Evolutionary conservation across 768 basidiomycete genomes (phyloP), one percentile per base, ranked within the genome.

Genomic region (Hericium alpestre): DNA sequence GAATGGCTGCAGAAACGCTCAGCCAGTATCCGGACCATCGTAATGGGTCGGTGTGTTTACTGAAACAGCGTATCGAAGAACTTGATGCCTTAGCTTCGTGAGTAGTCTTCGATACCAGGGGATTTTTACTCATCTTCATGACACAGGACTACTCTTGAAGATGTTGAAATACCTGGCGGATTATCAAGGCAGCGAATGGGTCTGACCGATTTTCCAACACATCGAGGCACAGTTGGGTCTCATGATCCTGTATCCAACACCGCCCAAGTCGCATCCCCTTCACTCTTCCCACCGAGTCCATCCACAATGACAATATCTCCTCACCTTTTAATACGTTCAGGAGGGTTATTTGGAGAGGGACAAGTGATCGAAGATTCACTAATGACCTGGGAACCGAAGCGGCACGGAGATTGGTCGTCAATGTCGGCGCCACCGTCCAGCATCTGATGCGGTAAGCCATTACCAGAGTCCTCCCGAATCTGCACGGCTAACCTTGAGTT

Each of bases 341-440:
- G 20, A n/a, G 23, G 13, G 20, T 46, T 20, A n/a, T 32, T 32
- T 32, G 32, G 32, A 32, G 32, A 32, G 32, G 16, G 43, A 46
- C 49, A 3, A 12, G 72, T 20, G 64, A 71, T 73, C 57, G 81
- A 81, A 46, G 81, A 83, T 64, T 72, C 77, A 0, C 81, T 83
- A 63, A 82, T 82, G 80, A 76, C 76, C 60, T 84, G 82, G 81
- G 76, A 81, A 64, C 78, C 79, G 51, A 69, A 74, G 37, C 71
- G 74, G 38, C 70, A 62, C 52, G 59, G 49, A 40, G 22, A 57
- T 25, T 27, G 38, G 43, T 16, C 38, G 25, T 3, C 41, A 12
- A 18, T 25, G 51, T 32, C 32, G 32, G 32, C 32, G 32, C 32
- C 32, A n/a, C 9, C 32, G 32, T 10, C 32, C 32, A 7, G 8